A percentile compares a stretch with the other conserved stretches of the same genome.
phyloP scores from a whole-genome alignment of 2,329 filamentous ascomycete species.

The Diaporthe vexans region DNA sequence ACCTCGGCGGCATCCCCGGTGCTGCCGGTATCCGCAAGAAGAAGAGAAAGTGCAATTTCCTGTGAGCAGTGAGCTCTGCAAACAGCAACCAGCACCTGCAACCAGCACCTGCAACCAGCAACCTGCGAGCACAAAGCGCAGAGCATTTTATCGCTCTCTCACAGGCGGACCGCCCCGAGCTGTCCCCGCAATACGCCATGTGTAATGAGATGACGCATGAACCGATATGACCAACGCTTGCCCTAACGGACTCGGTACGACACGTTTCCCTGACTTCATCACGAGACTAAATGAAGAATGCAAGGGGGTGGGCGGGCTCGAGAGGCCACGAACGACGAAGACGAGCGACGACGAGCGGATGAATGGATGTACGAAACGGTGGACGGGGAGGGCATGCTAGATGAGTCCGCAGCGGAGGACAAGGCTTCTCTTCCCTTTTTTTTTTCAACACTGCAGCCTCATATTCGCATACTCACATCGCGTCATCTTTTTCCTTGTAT shows the following conservation, averaged over 20 bases:
- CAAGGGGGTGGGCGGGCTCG: not conserved
- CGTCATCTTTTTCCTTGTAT: conserved; percentile 36
- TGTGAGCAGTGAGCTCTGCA: conserved; percentile 64
- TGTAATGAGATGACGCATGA: conserved; percentile 39
- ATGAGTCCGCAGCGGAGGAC: conserved; percentile 15
- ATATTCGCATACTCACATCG: conserved; percentile 31
- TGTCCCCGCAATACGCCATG: conserved; percentile 10
- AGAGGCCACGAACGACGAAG: conserved; percentile 18
- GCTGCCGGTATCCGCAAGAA: conserved; percentile 72
- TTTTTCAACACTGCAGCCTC: conserved; percentile 15
- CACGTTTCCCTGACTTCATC: conserved; percentile 18
- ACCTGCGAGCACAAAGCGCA: not conserved
- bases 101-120: no score
- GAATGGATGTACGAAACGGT: conserved; percentile 26
- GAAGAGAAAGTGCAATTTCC: conserved; percentile 85
- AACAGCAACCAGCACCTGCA: no score
- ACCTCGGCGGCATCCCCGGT: conserved; percentile 50
- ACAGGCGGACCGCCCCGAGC: not conserved
- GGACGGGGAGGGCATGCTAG: not conserved
- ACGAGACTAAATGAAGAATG: conserved; percentile 23
- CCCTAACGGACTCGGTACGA: conserved; percentile 31
- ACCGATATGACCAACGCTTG: conserved; percentile 36
- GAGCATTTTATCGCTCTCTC: not conserved
- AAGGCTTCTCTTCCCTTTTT: not conserved
- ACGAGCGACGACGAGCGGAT: conserved; percentile 19